A percentile compares a stretch with the other conserved stretches of the same genome.
phyloP scores from a whole-genome alignment of 768 basidiomycete species.

The Naematelia aurantialba region DNA sequence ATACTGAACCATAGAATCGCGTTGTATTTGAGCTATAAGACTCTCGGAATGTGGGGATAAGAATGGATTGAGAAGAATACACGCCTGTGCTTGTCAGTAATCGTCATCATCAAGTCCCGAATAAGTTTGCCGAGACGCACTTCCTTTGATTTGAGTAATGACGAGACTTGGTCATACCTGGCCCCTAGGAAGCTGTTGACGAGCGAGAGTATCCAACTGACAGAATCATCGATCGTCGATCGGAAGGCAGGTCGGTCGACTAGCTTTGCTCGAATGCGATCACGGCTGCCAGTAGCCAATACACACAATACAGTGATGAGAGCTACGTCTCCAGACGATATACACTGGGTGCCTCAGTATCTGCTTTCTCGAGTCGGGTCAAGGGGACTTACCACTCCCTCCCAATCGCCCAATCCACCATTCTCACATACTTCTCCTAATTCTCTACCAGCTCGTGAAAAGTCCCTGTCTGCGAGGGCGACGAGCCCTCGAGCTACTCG shows the following conservation, averaged over 20 bases:
- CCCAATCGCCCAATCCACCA: constrained; percentile 70
- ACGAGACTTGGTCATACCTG: constrained; percentile 77
- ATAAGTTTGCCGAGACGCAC: constrained; percentile 50
- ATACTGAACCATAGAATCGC: constrained; percentile 76
- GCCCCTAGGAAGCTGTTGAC: constrained; percentile 80
- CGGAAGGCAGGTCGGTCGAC: constrained; percentile 69
- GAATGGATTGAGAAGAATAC: constrained; percentile 74
- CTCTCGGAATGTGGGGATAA: constrained; percentile 64
- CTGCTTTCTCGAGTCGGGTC: neutral
- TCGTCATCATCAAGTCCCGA: neutral
- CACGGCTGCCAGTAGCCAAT: constrained; percentile 69
- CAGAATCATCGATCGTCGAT: constrained; percentile 68
- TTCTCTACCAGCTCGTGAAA: constrained; percentile 72
- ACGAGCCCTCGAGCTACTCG: constrained; percentile 76
- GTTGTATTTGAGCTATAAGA: constrained; percentile 67
- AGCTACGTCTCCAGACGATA: constrained; percentile 77
- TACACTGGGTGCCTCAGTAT: constrained; percentile 55
- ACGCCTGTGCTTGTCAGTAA: constrained; percentile 56
- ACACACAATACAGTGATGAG: constrained; percentile 81
- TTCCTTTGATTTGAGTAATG: constrained; percentile 67
- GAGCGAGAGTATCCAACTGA: constrained; percentile 80
- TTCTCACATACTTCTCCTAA: constrained; percentile 60
- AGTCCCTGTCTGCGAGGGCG: constrained; percentile 66
- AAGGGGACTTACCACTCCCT: constrained; percentile 58
- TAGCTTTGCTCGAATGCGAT: constrained; percentile 61